phyloP scores from a whole-genome alignment of 805 yeast species.

The Zygotorulaspora danielsina region DNA sequence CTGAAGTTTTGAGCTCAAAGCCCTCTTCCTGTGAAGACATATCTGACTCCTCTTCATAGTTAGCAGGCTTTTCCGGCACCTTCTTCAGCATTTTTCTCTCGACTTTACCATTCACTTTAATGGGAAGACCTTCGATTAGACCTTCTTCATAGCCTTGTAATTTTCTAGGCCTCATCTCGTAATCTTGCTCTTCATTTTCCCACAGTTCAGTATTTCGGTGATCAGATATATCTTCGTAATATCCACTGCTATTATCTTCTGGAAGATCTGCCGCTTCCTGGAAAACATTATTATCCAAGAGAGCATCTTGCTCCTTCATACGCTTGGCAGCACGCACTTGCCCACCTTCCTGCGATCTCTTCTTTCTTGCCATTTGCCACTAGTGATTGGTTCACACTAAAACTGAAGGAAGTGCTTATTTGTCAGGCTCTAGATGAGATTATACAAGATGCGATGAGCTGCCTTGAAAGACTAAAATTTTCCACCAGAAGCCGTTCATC shows the following conservation, averaged over 20 bases:
- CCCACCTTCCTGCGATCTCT: slow-evolving; percentile 28
- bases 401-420: too few relatives aligned
- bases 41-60: slow-evolving; percentile 14
- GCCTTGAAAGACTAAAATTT: slow-evolving; percentile 17
- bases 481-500: slow-evolving; percentile 7
- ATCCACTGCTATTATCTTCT: slow-evolving; percentile 21
- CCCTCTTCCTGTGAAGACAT: slow-evolving; percentile 12
- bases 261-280: slow-evolving; percentile 12
- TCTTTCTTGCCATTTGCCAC: slow-evolving; percentile 29
- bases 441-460: slow-evolving; percentile 15
- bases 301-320: slow-evolving; percentile 32
- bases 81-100: slow-evolving; percentile 52
- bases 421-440: slow-evolving; percentile 8
- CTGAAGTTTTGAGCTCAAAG: slow-evolving; percentile 15
- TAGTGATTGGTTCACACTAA: too few relatives aligned
- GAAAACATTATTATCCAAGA: slow-evolving; percentile 25
- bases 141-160: slow-evolving; percentile 42
- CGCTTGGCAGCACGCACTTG: slow-evolving; percentile 31
- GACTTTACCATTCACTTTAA: slow-evolving; percentile 71
- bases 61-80: slow-evolving; percentile 14
- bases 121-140: slow-evolving; percentile 70
- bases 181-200: slow-evolving; percentile 77
- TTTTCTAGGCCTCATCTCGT: slow-evolving; percentile 67
- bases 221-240: slow-evolving; percentile 14
- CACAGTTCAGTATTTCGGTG: slow-evolving; percentile 38